Base-by-base conservation (phyloP, 140 eudicot genomes). In the Bidens hawaiensis region DNA sequence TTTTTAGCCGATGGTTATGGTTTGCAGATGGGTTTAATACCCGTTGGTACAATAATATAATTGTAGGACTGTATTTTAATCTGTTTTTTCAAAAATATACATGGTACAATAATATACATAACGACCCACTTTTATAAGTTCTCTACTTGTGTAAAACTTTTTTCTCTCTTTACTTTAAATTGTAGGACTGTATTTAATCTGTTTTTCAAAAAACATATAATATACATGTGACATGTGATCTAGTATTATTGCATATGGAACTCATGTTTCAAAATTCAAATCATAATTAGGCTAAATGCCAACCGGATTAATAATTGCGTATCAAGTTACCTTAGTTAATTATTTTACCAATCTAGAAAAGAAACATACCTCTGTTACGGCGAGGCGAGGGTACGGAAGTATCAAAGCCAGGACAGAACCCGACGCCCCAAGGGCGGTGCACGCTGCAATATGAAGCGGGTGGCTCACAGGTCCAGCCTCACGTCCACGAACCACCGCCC, bases 391-490 rank as follows among this genome's bases (percentile, higher is more conserved):
- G 56, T 45, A 86, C 5, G 95, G 97, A 6, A 89, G 61, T 60
- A 79, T 62, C 86, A 83, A 38, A 62, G 97, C 95, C 14, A 86
- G 26, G 34, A 83, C 60, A 0, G 89, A 73, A 71, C 94, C 82
- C 63, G 86, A 8, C 4, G 82, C 87, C 13, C 97, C 97, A 18
- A 86, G 83, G 0, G 71, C 85, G 0, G 97, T 89, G 63, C 97
- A 85, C 0, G 83, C 73, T 0, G 95, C 95, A 28, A 89, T 74
- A 71, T 81, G 82, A 13, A 81, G 36, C 19, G 97, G 97, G 26
- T 71, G 91, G 25, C 72, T 68, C 51, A 71, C 63, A 5, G 76
- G 70, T 21, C 52, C 68, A 1, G 72, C 69, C 0, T 17, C 42
- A 1, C 40, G 53, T 0, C 90, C 82, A 14, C 67, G 68, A 62